Percentiles rank a stretch among this genome's conserved stretches.
Conservation (phyloP, 1,284 basidiomycete species). For the Rhodotorula sp. region DNA sequence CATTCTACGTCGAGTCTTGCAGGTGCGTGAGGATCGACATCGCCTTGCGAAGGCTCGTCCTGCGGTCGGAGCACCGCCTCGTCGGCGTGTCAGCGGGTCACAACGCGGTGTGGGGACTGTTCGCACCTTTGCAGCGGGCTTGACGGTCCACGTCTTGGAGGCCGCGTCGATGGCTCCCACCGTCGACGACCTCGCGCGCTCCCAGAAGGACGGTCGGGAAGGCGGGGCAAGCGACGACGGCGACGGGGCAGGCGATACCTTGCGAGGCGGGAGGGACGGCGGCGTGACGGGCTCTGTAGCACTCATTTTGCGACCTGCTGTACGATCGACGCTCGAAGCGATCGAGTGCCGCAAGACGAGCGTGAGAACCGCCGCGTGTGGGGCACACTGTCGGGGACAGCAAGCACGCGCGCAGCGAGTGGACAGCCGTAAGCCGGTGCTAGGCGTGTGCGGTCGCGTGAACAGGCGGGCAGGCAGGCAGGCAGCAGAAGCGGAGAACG, state of each 20-base stretch:
- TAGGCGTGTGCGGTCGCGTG: too few relatives aligned
- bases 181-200: conserved; percentile 5
- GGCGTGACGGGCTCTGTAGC: not conserved
- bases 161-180: conserved; percentile 5
- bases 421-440: too few relatives aligned
- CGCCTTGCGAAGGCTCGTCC: not conserved
- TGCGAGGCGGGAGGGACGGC: not conserved
- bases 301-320: too few relatives aligned
- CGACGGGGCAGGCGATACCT: not conserved
- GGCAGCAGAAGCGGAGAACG: too few relatives aligned
- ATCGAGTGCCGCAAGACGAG: too few relatives aligned
- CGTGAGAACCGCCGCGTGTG: too few relatives aligned
- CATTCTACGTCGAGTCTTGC: conserved; percentile 37
- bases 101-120: not conserved
- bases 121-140: not conserved
- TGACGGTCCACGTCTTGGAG: not conserved
- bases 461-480: too few relatives aligned
- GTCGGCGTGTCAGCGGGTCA: too few relatives aligned
- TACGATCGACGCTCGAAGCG: too few relatives aligned
- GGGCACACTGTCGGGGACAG: too few relatives aligned
- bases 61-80: not conserved
- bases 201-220: conserved; percentile 9
- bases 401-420: too few relatives aligned
- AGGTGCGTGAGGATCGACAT: conserved; percentile 16
- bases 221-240: not conserved